phyloP scores from a whole-genome alignment of 768 basidiomycete species.

The Mycena haematopus region DNA sequence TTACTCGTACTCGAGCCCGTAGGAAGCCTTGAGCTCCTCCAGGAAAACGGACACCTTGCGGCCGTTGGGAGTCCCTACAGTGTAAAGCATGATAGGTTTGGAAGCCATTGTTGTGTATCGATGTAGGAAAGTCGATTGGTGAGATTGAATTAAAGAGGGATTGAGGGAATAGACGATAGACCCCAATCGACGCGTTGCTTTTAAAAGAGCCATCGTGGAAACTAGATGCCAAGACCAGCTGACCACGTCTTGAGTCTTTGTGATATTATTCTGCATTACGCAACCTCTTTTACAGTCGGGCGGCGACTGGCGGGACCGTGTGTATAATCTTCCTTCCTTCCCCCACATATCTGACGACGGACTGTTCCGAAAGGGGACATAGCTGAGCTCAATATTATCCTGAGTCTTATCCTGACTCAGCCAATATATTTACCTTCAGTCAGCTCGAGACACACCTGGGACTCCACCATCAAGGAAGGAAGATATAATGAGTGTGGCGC shows the following conservation, averaged over 20 bases:
- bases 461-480: background rate
- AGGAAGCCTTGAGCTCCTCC: conserved; percentile 60
- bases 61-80: conserved; percentile 62
- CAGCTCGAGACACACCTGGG: background rate
- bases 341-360: no score
- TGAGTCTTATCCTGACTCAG: no score
- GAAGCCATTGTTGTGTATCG: conserved; percentile 21
- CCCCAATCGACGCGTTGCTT: conserved; percentile 15
- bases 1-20: conserved; percentile 47
- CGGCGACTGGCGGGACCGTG: no score
- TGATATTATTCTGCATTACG: no score
- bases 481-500: background rate
- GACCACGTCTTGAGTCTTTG: no score
- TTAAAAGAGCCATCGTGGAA: conserved; percentile 9
- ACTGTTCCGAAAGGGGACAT: no score
- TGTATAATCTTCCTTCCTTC: no score
- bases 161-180: conserved; percentile 1
- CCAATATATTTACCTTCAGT: no score
- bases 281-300: no score
- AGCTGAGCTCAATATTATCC: no score
- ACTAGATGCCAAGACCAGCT: no score
- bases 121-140: conserved; percentile 7
- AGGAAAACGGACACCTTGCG: conserved; percentile 57
- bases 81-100: conserved; percentile 47
- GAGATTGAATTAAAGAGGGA: background rate